These are phyloP conservation scores for Echites panduratus DNA, from an alignment of 257 asterid genomes.

Conservation along the genomic window DNA sequence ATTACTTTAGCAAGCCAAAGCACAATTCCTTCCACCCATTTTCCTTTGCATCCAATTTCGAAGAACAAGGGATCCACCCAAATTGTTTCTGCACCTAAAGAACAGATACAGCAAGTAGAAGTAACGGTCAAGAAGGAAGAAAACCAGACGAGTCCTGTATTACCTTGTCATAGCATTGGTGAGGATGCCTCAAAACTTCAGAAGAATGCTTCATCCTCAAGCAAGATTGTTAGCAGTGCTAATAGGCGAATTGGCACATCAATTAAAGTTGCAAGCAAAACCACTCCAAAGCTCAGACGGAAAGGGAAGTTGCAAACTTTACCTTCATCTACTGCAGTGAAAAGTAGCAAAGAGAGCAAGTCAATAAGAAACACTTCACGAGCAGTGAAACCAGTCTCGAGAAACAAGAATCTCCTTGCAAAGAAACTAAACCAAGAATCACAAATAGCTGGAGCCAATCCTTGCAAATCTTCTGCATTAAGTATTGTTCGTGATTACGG, in stretches of 20 bases:
- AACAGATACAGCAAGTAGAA: constrained; percentile 23
- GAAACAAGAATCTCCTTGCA: constrained; percentile 45
- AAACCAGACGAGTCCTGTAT: constrained; percentile 22
- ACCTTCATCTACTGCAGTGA: constrained; percentile 42
- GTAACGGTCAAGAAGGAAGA: constrained; percentile 23
- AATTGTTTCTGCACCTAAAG: constrained; percentile 15
- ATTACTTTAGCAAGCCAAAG: constrained; percentile 15
- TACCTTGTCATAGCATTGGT: constrained; percentile 16
- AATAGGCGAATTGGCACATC: constrained; percentile 31
- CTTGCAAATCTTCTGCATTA: constrained; percentile 24
- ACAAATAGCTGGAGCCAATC: constrained; percentile 16
- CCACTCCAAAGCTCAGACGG: constrained; percentile 47
- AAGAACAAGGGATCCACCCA: constrained; percentile 19
- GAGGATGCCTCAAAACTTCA: constrained; percentile 24
- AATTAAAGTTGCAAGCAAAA: constrained; percentile 34
- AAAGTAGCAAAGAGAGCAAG: constrained; percentile 45
- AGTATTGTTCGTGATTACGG: constrained; percentile 19
- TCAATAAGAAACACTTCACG: constrained; percentile 42
- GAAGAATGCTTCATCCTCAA: constrained; percentile 20
- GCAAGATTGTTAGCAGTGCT: constrained; percentile 26
- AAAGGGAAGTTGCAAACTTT: constrained; percentile 45
- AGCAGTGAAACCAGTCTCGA: constrained; percentile 49
- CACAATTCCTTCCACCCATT: constrained; percentile 23
- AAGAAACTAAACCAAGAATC: constrained; percentile 55
- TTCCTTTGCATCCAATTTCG: constrained; percentile 2